A percentile compares a stretch with the other conserved stretches of the same genome.
These are phyloP conservation scores for Lithospermum erythrorhizon DNA, from an alignment of 257 asterid genomes.

Conservation along the genomic window DNA sequence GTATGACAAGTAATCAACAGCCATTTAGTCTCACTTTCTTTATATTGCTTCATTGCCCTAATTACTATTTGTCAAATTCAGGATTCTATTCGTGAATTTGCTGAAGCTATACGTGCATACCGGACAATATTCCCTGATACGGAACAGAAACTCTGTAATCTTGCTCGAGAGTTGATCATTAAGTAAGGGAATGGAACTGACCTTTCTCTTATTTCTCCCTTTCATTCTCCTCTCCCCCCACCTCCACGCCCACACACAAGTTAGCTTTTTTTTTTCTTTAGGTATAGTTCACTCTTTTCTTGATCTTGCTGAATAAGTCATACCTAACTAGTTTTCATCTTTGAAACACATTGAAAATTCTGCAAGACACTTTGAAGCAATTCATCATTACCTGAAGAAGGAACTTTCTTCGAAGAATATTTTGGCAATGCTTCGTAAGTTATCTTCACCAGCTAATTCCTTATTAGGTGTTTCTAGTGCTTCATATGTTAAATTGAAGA, in stretches of 20 bases:
- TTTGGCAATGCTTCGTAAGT: slow-evolving; percentile 66
- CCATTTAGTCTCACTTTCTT: not conserved
- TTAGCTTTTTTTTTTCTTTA: too few species aligned
- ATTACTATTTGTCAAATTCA: slow-evolving; percentile 16
- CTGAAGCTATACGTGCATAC: slow-evolving; percentile 92
- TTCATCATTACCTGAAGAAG: slow-evolving; percentile 50
- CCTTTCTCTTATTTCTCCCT: not conserved
- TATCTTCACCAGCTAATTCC: slow-evolving; percentile 14
- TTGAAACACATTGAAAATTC: slow-evolving; percentile 6
- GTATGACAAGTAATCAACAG: slow-evolving; percentile 25
- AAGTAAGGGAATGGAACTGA: slow-evolving; percentile 34
- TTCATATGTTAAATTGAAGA: not conserved
- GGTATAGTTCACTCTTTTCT: not conserved
- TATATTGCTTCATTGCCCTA: not conserved
- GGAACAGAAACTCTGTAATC: slow-evolving; percentile 74
- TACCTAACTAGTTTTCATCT: not conserved
- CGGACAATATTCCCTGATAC: slow-evolving; percentile 81
- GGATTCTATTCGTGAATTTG: slow-evolving; percentile 87
- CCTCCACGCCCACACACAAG: not conserved
- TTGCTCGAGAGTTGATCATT: slow-evolving; percentile 60
- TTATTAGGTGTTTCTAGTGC: slow-evolving; percentile 4
- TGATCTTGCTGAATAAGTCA: not conserved
- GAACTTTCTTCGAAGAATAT: slow-evolving; percentile 50
- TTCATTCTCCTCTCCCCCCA: too few species aligned
- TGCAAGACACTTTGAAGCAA: slow-evolving; percentile 77